Conservation (phyloP, 495 filamentous ascomycete genomes). For the Pseudevernia furfuracea region DNA sequence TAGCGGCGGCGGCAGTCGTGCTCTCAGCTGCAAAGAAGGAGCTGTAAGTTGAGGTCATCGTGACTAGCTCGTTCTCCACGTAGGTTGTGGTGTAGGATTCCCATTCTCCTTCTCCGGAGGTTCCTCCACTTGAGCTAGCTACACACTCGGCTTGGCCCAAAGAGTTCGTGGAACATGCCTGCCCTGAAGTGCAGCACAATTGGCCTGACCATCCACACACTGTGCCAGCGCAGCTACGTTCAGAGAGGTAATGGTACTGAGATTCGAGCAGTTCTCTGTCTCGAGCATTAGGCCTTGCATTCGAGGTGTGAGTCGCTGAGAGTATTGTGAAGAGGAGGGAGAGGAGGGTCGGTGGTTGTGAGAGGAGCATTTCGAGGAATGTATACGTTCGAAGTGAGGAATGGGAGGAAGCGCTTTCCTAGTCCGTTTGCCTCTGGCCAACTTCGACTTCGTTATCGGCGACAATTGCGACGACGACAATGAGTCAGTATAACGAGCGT, state of each 20-base stretch:
- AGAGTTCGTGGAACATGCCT: constrained; percentile 57
- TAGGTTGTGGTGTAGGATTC: constrained; percentile 65
- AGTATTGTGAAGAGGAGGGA: constrained; percentile 30
- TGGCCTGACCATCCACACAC: constrained; percentile 60
- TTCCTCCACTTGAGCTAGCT: constrained; percentile 25
- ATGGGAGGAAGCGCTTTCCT: constrained; percentile 8
- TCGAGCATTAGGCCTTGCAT: constrained; percentile 25
- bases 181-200: constrained; percentile 56
- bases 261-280: constrained; percentile 23
- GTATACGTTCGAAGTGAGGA: constrained; percentile 9
- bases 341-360: constrained; percentile 26
- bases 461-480: constrained; percentile 13
- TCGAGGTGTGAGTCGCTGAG: constrained; percentile 31
- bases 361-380: constrained; percentile 25
- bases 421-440: background rate
- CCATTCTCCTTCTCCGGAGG: constrained; percentile 37
- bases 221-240: constrained; percentile 48
- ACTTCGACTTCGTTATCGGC: background rate
- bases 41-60: constrained; percentile 60
- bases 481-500: constrained; percentile 16
- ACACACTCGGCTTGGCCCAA: constrained; percentile 47
- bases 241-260: constrained; percentile 37
- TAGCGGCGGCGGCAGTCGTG: constrained; percentile 22
- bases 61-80: constrained; percentile 56
- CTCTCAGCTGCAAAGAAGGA: constrained; percentile 34